Percentiles rank a stretch among this genome's conserved stretches.
phyloP scores from a whole-genome alignment of 345 rosid species.

The Dovyalis caffra region DNA sequence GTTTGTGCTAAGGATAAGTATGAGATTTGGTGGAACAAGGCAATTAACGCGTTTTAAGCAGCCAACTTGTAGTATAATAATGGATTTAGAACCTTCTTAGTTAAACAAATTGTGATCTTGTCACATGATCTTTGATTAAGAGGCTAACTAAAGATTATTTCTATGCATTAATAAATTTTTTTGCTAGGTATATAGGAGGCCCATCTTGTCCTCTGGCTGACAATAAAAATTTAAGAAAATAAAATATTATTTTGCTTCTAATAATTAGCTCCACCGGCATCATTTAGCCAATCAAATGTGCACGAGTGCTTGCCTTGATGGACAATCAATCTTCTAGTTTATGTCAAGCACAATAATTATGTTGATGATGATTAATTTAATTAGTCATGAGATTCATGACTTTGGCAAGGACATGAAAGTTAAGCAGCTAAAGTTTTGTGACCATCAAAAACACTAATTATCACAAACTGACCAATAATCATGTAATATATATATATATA shows the following conservation, averaged over 20 bases:
- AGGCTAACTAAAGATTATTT: background rate
- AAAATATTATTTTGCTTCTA: background rate
- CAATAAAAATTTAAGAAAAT: background rate
- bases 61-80: constrained; percentile 17
- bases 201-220: background rate
- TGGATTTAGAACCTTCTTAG: constrained; percentile 3
- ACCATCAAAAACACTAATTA: background rate
- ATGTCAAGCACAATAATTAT: constrained; percentile 20
- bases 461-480: no score
- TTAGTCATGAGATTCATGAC: background rate
- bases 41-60: constrained; percentile 29
- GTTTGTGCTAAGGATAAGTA: background rate
- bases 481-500: no score
- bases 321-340: constrained; percentile 43
- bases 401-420: background rate
- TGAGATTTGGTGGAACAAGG: constrained; percentile 32
- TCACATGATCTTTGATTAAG: constrained; percentile 15
- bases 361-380: background rate
- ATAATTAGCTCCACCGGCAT: constrained; percentile 17
- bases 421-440: background rate
- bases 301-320: constrained; percentile 31
- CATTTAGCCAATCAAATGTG: constrained; percentile 13
- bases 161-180: background rate
- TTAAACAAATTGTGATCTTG: background rate
- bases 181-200: constrained; percentile 26